Base-by-base conservation (phyloP, 2,329 filamentous ascomycete genomes). In the Sclerotinia minor region DNA sequence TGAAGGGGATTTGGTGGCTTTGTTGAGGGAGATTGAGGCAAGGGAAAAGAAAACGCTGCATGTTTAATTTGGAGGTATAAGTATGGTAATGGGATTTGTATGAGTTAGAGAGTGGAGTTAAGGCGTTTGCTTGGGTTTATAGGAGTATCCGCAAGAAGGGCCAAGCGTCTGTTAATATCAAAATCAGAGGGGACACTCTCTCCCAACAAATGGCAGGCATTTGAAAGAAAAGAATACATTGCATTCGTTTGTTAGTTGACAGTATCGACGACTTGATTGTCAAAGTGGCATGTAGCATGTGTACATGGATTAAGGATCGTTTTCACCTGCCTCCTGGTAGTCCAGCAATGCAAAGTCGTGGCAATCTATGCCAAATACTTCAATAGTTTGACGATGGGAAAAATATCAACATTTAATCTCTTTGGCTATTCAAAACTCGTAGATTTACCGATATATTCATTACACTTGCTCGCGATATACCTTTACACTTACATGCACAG, bases 21-120 rank as follows among this genome's bases (percentile, higher is more conserved):
- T 92, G 76, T 78, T 89, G 72, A 87, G 83, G 78, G 89, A 91
- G 67, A 82, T 91, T 69, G 82, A 88, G 73, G 77, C 77, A 67
- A 82, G 80, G 78, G 69, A 68, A 55, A 73, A 73, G 69, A 74
- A 72, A 59, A 38, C 68, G 5, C 53, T 75, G 26, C 44, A 55
- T 47, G 52, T 49, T 32, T 57, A 38, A 65, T 57, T 49, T 58
- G 41, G 15, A 24, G 24, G 24, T 15, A 47, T 55, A 13, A 11
- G 24, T 6, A 8, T 64, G 32, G 15, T 21, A 54, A n/a, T 32
- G 24, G 49, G 19, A 17, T 54, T 38, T 59, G 35, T 41, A 45
- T 59, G 44, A 29, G 11, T 35, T 61, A 24, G 29, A 50, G 29
- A 50, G 38, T 65, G 63, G 63, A 65, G 63, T 59, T 35, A 11